Evolutionary conservation across 192 early-diverging fungal genomes (phyloP), one percentile per base, ranked within the genome.

Genomic region (Linnemannia elongata): DNA sequence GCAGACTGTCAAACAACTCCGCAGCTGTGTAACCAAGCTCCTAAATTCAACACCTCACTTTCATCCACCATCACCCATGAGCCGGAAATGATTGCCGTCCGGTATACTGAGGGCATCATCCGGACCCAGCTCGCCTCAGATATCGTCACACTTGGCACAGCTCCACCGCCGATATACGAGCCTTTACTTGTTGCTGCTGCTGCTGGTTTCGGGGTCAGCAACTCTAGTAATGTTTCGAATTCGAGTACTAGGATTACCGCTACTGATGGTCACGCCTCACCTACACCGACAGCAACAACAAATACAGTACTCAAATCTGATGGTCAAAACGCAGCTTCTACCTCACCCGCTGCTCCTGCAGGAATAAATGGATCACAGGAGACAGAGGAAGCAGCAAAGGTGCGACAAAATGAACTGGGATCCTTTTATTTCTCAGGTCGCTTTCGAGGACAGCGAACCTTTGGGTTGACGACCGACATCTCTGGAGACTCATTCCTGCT

Each of bases 31-130:
- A 84, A 84, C 39, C 13, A 22, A 12, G n/a, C 82, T 30, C 72
- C 77, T 13, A 84, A 84, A 39, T 84, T 84, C 77, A 68, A 84
- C 39, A 33, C 77, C 5, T 54, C 73, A 10, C 33, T 41, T 0
- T 84, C 82, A 4, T 75, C 82, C 27, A 79, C 72, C 24, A 20
- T 84, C 4, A 42, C 36, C 1, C 69, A 47, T 17, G 77, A 45
- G 35, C 63, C 72, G 30, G 82, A 84, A 47, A 24, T 39, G 18
- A 72, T 84, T 35, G 13, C 66, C 1, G 77, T 79, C 36, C 52
- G 63, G 36, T 84, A 84, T 66, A 84, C 82, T 8, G 82, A 84
- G 44, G 82, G 77, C 12, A 18, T 70, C 52, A 84, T 84, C 45
- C 36, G 13, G 0, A 75, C 82, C 3, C 57, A 79, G 10, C 71